Conservation (phyloP, 768 basidiomycete species). For the Panaeolus papilionaceus region DNA sequence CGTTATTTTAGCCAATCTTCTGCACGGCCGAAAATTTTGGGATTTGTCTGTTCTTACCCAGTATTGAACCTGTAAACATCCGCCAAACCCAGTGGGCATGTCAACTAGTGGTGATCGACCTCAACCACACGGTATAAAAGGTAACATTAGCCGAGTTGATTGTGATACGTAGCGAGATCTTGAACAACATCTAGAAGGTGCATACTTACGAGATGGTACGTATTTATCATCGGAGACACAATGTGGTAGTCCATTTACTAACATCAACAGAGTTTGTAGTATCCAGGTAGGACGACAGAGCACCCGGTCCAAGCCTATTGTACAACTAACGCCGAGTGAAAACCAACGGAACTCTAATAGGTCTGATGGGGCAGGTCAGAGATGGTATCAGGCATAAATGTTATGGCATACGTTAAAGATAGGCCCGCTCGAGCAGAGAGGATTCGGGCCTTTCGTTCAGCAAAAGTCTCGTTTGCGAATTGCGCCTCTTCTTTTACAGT, state of each 20-base stretch:
- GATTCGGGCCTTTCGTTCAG: slow-evolving; percentile 49
- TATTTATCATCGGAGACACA: too few species aligned
- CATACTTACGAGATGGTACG: too few species aligned
- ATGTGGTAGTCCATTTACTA: too few species aligned
- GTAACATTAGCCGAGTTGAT: too few species aligned
- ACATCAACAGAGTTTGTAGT: too few species aligned
- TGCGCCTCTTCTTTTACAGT: slow-evolving; percentile 56
- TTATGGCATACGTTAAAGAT: slow-evolving; percentile 50
- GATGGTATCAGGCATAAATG: background rate
- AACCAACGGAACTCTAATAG: slow-evolving; percentile 32
- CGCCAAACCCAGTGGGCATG: too few species aligned
- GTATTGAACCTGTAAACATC: too few species aligned
- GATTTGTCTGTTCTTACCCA: background rate
- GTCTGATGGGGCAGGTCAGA: slow-evolving; percentile 23
- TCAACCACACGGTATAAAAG: too few species aligned
- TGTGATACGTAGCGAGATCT: too few species aligned
- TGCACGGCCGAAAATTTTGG: background rate
- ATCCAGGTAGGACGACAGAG: background rate
- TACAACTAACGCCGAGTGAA: slow-evolving; percentile 26
- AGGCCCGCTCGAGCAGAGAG: slow-evolving; percentile 41
- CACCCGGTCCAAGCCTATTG: background rate
- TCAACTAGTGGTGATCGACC: too few species aligned
- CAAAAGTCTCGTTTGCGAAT: slow-evolving; percentile 52
- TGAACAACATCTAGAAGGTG: too few species aligned
- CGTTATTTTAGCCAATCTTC: background rate